phyloP scores from a whole-genome alignment of 225 moss, liverwort and hornwort species.

The Sphagnum tenellum region DNA sequence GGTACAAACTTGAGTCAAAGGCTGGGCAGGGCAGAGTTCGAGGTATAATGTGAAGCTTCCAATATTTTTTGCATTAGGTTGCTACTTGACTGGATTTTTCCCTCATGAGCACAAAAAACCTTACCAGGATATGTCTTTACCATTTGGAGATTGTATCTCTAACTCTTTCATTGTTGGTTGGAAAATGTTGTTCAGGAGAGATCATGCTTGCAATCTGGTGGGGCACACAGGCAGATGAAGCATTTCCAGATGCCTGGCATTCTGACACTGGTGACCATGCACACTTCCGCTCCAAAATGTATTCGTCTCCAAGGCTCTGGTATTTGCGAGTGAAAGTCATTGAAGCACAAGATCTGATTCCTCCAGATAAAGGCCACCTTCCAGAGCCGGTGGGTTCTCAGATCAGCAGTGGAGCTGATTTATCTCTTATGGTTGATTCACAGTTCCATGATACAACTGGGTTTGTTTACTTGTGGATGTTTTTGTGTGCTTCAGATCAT shows the following conservation, averaged over 20 bases:
- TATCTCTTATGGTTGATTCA: too few relatives aligned
- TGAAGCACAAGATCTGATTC: constrained; percentile 77
- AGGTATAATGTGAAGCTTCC: constrained; percentile 25
- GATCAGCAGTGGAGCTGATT: too few relatives aligned
- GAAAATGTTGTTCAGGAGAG: constrained; percentile 44
- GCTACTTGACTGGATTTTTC: too few relatives aligned
- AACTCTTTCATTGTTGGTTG: too few relatives aligned
- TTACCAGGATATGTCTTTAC: too few relatives aligned
- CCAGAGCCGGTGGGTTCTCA: constrained; percentile 43
- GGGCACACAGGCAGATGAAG: constrained; percentile 96
- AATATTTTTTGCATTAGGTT: not conserved
- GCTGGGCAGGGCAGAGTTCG: constrained; percentile 57
- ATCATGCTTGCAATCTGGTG: constrained; percentile 91
- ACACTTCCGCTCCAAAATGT: constrained; percentile 78
- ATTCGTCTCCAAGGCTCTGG: constrained; percentile 88
- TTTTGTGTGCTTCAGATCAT: constrained; percentile 5
- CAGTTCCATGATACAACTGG: too few relatives aligned
- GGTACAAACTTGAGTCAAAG: constrained; percentile 83
- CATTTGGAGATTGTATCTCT: too few relatives aligned
- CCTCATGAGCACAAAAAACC: too few relatives aligned
- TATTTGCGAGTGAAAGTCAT: constrained; percentile 77
- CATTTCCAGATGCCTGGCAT: constrained; percentile 95
- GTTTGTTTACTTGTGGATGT: not conserved
- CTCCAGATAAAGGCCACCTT: constrained; percentile 31
- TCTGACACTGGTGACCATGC: constrained; percentile 91